Evolutionary conservation across 2,329 filamentous ascomycete genomes (phyloP), one percentile per base, ranked within the genome.

Genomic region (Beauveria australis): DNA sequence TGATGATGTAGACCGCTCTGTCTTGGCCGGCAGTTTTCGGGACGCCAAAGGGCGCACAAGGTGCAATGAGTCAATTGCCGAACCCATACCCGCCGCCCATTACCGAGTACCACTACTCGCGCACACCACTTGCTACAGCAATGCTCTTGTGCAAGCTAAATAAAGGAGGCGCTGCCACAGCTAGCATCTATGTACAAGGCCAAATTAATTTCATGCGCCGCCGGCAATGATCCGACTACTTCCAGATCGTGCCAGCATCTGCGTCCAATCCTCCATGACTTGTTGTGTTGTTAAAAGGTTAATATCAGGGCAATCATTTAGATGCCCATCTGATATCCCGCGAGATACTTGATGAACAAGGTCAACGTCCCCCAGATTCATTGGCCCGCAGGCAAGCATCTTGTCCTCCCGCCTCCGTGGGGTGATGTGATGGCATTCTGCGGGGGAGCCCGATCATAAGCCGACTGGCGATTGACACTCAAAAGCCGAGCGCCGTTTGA

Each of bases 401-500:
- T 12, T 48, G 18, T 18, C n/a, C 18, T 56, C 44, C 53, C 53
- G 53, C 44, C 44, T 56, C 8, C 55, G 46, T 58, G 55, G 55
- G 46, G 55, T 51, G 55, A 43, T 24, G 43, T 22, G 18, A 22
- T 19, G n/a, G n/a, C 12, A 19, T 43, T 46, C 24, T 52, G 57
- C 48, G 57, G 57, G 48, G 56, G 26, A 22, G 28, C 37, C 26
- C 7, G 28, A 58, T 58, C 55, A 58, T 9, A 58, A 6, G 55
- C 55, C 55, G 55, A 37, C 30, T 12, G 44, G 53, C 53, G 14
- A 19, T 48, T 56, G 43, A 22, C 3, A 22, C 9, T 16, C 56
- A 59, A 53, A 59, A 9, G 56, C 56, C 57, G 57, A 46, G 40
- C 48, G 47, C 40, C 40, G 46, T 53, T 59, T 59, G 33, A 37